Evolutionary conservation across 805 yeast genomes (phyloP), one percentile per base, ranked within the genome.

Genomic region (Starmerella etchellsii): DNA sequence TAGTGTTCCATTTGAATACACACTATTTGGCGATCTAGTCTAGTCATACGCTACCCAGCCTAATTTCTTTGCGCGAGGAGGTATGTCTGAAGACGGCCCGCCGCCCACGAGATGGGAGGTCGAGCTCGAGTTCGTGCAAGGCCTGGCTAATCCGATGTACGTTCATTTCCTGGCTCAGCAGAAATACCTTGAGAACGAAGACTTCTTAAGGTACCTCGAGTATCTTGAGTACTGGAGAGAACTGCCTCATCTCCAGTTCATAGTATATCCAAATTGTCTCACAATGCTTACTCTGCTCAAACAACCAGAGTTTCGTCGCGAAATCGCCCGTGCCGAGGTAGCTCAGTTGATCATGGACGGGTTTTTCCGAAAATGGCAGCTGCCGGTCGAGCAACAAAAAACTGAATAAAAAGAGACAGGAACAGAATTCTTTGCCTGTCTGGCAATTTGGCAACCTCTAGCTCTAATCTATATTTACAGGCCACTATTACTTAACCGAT

Each of bases 71-170:
- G n/a, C n/a, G n/a, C n/a, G n/a, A n/a, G n/a, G n/a, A n/a, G n/a
- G n/a, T 25, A 78, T 41, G 45, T 36, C 27, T 15, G 52, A 27
- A 82, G 69, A 46, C 16, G 49, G 50, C 20, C 48, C 47, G 31
- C 51, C 54, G 26, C 54, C 56, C 18, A 44, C 81, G 4, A 60
- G 94, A 42, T 83, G 88, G 83, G 94, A 82, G 54, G 74, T 82
- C 19, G 94, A 82, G 52, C 67, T 82, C n/a, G 96, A 81, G 72
- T 88, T 88, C 61, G 93, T 88, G 3, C 97, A 88, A 61, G 78
- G 94, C 14, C 67, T 88, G 26, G 83, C 95, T 2, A 91, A 88
- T 59, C 76, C 88, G 34, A 94, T 80, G 58, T 88, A 87, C 56
- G 68, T 88, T 41, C 78, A 83, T 49, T 85, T 75, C 54, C 66